A percentile compares a stretch with the other conserved stretches of the same genome.
Evolutionary conservation across 495 filamentous ascomycete genomes (phyloP).

Genomic region (Monascus purpureus): DNA sequence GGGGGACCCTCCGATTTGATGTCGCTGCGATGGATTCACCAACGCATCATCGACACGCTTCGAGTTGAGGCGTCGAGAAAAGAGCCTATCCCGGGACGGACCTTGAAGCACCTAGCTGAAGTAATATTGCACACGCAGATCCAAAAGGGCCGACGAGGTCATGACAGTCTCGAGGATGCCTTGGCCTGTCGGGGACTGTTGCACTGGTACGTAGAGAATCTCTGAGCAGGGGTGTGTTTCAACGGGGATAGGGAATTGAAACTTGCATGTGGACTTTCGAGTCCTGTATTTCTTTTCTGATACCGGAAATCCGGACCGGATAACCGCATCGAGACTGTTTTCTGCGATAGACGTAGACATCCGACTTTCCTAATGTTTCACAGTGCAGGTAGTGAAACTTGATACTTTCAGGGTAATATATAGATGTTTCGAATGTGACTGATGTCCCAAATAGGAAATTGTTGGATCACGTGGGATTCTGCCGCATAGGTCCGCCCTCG

Average conservation of each 20-base stretch:
- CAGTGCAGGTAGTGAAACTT: too few relatives aligned
- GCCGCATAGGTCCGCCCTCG: too few relatives aligned
- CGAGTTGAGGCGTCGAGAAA: constrained; percentile 8
- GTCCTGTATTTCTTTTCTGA: background rate
- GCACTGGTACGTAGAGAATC: constrained; percentile 11
- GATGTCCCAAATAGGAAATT: too few relatives aligned
- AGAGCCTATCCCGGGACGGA: constrained; percentile 3
- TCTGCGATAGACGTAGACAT: too few relatives aligned
- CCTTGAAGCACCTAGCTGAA: constrained; percentile 15
- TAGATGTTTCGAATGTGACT: too few relatives aligned
- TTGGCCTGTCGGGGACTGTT: constrained; percentile 24
- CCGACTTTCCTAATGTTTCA: too few relatives aligned
- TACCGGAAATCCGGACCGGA: background rate
- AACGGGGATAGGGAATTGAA: too few relatives aligned
- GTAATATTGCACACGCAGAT: constrained; percentile 17
- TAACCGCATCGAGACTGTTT: too few relatives aligned
- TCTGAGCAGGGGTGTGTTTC: background rate
- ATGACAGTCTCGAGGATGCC: constrained; percentile 30
- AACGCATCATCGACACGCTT: constrained; percentile 15
- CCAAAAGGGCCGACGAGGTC: constrained; percentile 8
- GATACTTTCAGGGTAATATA: too few relatives aligned
- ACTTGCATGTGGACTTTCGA: background rate
- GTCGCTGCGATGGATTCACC: constrained; percentile 14
- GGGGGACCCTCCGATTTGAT: constrained; percentile 12
- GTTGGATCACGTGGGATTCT: too few relatives aligned